Conservation (phyloP, 176 grass and related monocot species). For the Oryza punctata region DNA sequence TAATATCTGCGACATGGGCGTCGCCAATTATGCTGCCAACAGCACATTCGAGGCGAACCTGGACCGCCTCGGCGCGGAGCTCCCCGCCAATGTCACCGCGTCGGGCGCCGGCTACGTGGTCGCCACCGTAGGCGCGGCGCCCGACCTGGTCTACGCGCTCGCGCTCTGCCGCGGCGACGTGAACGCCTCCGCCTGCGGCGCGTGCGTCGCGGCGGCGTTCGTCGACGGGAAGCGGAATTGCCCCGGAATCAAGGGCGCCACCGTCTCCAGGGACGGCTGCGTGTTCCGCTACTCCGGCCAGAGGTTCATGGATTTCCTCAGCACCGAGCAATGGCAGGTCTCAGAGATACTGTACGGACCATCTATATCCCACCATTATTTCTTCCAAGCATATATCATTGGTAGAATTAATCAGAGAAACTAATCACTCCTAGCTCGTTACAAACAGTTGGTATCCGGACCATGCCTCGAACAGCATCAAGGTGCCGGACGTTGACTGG, state of each 20-base stretch:
- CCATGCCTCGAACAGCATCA: not conserved
- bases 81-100: conserved; percentile 12
- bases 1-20: not conserved
- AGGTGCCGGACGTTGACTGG: conserved; percentile 3
- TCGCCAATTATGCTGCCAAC: not conserved
- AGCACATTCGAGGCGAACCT: conserved; percentile 35
- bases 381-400: not conserved
- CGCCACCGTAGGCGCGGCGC: not conserved
- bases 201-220: too few relatives aligned
- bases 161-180: conserved; percentile 47
- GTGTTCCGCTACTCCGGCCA: conserved; percentile 47
- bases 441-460: not conserved
- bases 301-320: conserved; percentile 13
- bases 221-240: too few relatives aligned
- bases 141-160: conserved; percentile 30
- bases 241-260: not conserved
- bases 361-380: not conserved
- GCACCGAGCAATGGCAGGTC: conserved; percentile 17
- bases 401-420: not conserved
- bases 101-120: conserved; percentile 5
- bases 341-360: not conserved
- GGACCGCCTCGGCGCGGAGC: not conserved
- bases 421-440: not conserved
- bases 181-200: too few relatives aligned
- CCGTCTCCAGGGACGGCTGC: conserved; percentile 39